Evolutionary conservation across 2,329 filamentous ascomycete genomes (phyloP).

Genomic region (Epichloe uncinata): DNA sequence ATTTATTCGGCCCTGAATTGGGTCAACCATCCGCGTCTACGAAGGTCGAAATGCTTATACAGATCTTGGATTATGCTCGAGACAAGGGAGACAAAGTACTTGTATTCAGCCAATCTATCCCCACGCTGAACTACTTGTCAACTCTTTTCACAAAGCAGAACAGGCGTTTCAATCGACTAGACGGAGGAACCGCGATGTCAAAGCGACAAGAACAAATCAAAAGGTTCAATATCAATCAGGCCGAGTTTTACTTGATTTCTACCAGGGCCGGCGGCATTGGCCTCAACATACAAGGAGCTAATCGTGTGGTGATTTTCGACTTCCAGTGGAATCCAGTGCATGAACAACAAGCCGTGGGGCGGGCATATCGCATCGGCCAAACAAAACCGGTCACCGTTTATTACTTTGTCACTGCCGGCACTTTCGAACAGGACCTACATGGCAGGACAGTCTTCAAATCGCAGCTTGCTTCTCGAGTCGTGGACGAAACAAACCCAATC

Average conservation of each 20-base stretch:
- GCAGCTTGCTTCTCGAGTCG: slow-evolving; percentile 63
- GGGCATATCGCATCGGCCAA: slow-evolving; percentile 78
- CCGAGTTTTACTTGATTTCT: slow-evolving; percentile 64
- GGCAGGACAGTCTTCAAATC: slow-evolving; percentile 70
- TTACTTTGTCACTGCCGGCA: slow-evolving; percentile 63
- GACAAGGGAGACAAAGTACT: slow-evolving; percentile 57
- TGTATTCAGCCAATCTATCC: slow-evolving; percentile 63
- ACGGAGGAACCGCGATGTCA: slow-evolving; percentile 46
- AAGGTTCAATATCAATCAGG: slow-evolving; percentile 47
- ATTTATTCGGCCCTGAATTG: slow-evolving; percentile 26
- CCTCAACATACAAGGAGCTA: slow-evolving; percentile 72
- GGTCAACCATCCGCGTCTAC: slow-evolving; percentile 43
- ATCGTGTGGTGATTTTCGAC: slow-evolving; percentile 77
- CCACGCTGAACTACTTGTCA: slow-evolving; percentile 57
- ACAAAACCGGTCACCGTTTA: slow-evolving; percentile 73
- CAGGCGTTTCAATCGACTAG: slow-evolving; percentile 45
- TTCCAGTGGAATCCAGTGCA: slow-evolving; percentile 66
- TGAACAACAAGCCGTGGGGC: slow-evolving; percentile 78
- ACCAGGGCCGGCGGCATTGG: slow-evolving; percentile 73
- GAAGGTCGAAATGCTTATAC: slow-evolving; percentile 53
- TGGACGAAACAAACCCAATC: slow-evolving; percentile 71
- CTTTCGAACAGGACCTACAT: slow-evolving; percentile 63
- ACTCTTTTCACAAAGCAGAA: slow-evolving; percentile 35
- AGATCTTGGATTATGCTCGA: slow-evolving; percentile 55
- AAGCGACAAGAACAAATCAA: slow-evolving; percentile 52